Base-by-base conservation (phyloP, 2,329 filamentous ascomycete species). In the Pseudogymnoascus sp. region DNA sequence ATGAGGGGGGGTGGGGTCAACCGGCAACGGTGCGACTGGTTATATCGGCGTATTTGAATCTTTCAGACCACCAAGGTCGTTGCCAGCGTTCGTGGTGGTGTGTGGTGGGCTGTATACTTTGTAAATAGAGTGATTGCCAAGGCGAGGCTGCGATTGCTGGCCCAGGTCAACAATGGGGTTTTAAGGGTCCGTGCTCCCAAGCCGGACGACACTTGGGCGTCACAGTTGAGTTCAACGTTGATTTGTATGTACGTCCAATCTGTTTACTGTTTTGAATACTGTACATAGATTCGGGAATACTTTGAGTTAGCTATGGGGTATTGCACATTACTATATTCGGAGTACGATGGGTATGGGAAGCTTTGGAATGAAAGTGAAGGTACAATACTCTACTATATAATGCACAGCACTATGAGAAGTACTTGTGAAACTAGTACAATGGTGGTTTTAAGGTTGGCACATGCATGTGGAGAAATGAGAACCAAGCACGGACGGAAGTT, bases 401-500 rank as follows among this genome's bases (percentile, higher is more conserved):
- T 43, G 11, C 39, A 43, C 39, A 43, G 8, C 20, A 43, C 20
- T 43, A 14, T 11, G 5, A 4, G 6, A 3, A 12, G 25, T 54
- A 54, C 47, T 32, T 54, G 47, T 54, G 47, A 54, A 54, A 12
- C 47, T 54, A 54, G 47, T 32, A 32, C 22, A 25, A 25, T 5
- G 8, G 47, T 32, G 16, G 9, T 54, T 54, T 54, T 32, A 54
- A 54, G 47, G 47, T 54, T 54, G 47, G 47, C 47, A 54, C 47
- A 54, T 32, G 47, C 47, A 54, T 32, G 47, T 54, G 47, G 47
- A 54, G 47, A 20, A 54, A 54, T 28, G 28, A 32, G 3, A 14
- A 54, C 47, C 12, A 6, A 34, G 47, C 47, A 54, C 47, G 16
- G 47, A 54, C 47, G n/a, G 47, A 34, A 14, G 8, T 54, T 54